Evolutionary conservation across 148 eudicot genomes (phyloP), one percentile per base, ranked within the genome.

Genomic region (Arbutus unedo): DNA sequence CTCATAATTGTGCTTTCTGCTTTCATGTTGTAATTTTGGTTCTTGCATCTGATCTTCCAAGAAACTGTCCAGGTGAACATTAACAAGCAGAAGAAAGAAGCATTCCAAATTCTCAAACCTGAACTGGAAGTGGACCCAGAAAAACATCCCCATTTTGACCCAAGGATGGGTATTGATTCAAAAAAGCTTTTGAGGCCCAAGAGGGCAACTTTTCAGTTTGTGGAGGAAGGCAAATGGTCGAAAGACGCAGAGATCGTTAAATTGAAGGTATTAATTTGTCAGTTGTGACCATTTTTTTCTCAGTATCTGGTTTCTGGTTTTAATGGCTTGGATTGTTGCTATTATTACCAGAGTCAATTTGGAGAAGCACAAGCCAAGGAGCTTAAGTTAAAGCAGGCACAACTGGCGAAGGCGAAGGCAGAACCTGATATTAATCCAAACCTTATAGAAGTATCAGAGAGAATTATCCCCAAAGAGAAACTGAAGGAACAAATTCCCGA

Each of bases 151-250:
- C 91, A 91, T 82, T 96, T 90, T 87, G 99, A 96, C 85, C 87
- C 97, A 3, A 89, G 93, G 85, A 93, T 96, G 99, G 98, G 97
- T 71, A 92, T 96, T 45, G 87, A 96, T 84, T 89, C 95, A 70
- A 91, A 83, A 77, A 94, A 96, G 87, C 87, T 96, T 77, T 90
- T 96, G 79, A 91, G 99, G 88, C 98, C 99, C 74, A 96, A 93
- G 88, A 93, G 90, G 81, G 86, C 88, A 89, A 87, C 76, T 60
- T 94, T 96, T 85, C 99, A 88, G 89, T 96, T 96, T 90, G 99
- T 94, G n/a, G 98, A 94, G 86, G 99, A 96, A 93, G 99, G 99
- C 51, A 94, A 94, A 90, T 96, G 99, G 99, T 89, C 99, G 18
- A 93, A 84, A 86, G 99, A 96, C 25, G 98, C 99, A 81, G 98